Evolutionary conservation across 1,139 yeast genomes (phyloP), one percentile per base, ranked within the genome.

Genomic region (Meyerozyma guilliermondii): DNA sequence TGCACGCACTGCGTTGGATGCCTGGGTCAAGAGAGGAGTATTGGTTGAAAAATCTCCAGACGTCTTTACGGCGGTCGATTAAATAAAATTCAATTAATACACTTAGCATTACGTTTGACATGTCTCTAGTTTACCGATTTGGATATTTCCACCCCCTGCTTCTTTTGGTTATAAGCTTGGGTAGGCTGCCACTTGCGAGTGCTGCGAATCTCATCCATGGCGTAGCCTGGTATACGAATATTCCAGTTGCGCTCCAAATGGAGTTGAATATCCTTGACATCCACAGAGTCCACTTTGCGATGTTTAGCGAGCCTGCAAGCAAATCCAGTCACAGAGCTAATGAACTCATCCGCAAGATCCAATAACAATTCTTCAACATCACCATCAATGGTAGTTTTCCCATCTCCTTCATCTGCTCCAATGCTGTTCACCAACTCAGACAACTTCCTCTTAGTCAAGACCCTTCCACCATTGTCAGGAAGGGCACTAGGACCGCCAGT

Each of bases 241-340:
- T 91, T 91, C 98, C 98, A 92, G 60, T 91, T 92, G 52, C 91
- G 80, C 56, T 94, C 98, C 53, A 92, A 70, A 60, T 92, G 96
- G 45, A 92, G 66, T 63, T 92, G 98, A 41, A 94, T 79, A 60
- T 92, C 98, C 54, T 83, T 81, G 16, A 87, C 87, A 54, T 92
- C 98, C 35, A 92, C 71, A 40, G 82, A 78, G 48, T 91, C 96
- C n/a, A 88, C 80, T 59, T 88, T 88, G 50, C 98, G 77, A 57
- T 91, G 97, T 60, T 92, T 92, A 14, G 99, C 98, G 53, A 92
- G 71, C 44, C 94, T 79, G 60, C 98, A 92, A 0, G 97, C 96
- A 68, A 92, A 92, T 3, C 88, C 76, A 0, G 97, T 88, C 2
- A 94, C 96, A 40, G 87, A 83, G 13, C 87, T 79, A 11, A 92